Conservation (phyloP, 176 grass and related monocot species). For the Avena insularis region DNA sequence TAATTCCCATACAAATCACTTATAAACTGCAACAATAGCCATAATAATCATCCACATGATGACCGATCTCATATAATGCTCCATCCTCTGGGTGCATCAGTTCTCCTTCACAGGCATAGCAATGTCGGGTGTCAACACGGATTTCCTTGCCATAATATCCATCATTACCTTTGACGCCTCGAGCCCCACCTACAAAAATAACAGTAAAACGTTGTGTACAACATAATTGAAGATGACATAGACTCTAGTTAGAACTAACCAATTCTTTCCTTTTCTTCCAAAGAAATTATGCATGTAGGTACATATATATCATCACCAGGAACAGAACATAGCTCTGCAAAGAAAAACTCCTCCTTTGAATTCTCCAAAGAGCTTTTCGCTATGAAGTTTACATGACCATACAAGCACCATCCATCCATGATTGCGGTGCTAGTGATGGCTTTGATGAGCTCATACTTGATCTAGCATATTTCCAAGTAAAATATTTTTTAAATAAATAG, state of each 20-base stretch:
- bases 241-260: not conserved
- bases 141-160: not conserved
- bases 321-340: not conserved
- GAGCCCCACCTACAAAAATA: conserved; percentile 1
- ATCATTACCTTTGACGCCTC: not conserved
- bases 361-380: not conserved
- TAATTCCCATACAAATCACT: not conserved
- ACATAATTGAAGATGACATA: not conserved
- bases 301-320: not conserved
- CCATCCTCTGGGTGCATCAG: conserved; percentile 2
- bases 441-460: conserved; percentile 13
- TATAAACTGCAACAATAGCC: not conserved
- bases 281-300: conserved; percentile 4
- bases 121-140: not conserved
- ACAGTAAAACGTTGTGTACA: not conserved
- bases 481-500: not conserved
- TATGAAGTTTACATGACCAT: conserved; percentile 4
- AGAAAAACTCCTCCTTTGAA: conserved; percentile 8
- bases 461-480: not conserved
- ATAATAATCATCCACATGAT: not conserved
- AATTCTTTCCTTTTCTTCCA: not conserved
- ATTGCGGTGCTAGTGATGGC: not conserved
- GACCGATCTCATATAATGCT: not conserved
- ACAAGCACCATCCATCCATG: not conserved
- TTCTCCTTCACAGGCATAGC: not conserved